Evolutionary conservation across 805 yeast genomes (phyloP).

Genomic region (Ogataea parapolymorpha): DNA sequence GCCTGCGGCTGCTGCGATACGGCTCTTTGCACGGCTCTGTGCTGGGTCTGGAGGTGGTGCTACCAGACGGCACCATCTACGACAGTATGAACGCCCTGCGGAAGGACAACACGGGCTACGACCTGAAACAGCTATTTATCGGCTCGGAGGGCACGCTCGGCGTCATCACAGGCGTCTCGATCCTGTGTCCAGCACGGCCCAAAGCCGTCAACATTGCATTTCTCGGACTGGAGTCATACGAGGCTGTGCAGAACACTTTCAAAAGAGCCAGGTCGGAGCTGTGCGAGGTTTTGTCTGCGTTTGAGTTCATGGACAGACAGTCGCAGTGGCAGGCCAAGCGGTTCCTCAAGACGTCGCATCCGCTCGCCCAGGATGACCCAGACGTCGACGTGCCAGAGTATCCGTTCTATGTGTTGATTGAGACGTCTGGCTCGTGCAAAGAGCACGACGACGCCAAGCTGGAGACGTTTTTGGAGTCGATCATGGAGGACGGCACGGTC

Average conservation of each 20-base stretch:
- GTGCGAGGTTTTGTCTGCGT: constrained; percentile 84
- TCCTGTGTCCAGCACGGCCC: constrained; percentile 87
- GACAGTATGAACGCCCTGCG: constrained; percentile 81
- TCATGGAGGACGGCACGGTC: constrained; percentile 81
- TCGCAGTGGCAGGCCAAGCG: constrained; percentile 63
- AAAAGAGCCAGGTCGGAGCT: constrained; percentile 73
- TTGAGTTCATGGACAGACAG: constrained; percentile 85
- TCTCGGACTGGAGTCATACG: constrained; percentile 76
- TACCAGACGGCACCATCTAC: constrained; percentile 82
- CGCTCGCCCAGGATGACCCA: constrained; percentile 57
- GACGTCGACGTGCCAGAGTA: constrained; percentile 43
- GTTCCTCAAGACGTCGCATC: constrained; percentile 62
- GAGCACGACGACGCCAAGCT: constrained; percentile 92
- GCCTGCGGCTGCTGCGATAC: constrained; percentile 78
- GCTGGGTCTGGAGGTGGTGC: constrained; percentile 87
- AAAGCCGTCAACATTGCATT: constrained; percentile 83
- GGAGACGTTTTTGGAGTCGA: constrained; percentile 75
- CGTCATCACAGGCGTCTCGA: constrained; percentile 83
- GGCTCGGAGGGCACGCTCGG: constrained; percentile 95
- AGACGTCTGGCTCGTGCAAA: constrained; percentile 92
- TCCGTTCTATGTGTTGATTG: constrained; percentile 89
- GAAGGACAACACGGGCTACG: constrained; percentile 95
- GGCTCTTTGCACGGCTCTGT: constrained; percentile 93
- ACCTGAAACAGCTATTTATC: constrained; percentile 85
- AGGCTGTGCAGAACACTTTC: constrained; percentile 80